phyloP scores from a whole-genome alignment of 306 rosid genomes.

The Chamaecrista fasciculata region DNA sequence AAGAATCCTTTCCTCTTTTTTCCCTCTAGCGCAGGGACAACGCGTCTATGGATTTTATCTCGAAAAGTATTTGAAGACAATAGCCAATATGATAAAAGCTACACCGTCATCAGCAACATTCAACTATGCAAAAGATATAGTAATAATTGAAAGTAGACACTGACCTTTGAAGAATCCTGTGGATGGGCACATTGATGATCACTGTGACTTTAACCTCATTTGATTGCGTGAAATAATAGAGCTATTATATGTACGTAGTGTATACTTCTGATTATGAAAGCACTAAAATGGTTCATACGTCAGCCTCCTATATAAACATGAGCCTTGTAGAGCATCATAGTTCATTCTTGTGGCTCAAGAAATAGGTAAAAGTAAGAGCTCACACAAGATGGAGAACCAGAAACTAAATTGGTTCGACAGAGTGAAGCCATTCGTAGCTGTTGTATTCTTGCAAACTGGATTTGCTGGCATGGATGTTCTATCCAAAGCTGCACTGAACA shows the following conservation, averaged over 20 bases:
- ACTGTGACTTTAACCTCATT: constrained; percentile 1
- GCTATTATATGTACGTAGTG: constrained; percentile 23
- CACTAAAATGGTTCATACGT: not conserved
- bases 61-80: not conserved
- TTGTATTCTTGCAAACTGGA: constrained; percentile 69
- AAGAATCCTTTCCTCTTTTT: no score
- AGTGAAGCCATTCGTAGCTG: constrained; percentile 69
- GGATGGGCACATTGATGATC: not conserved
- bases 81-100: constrained; percentile 28
- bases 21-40: constrained; percentile 3
- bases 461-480: constrained; percentile 81
- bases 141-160: constrained; percentile 26
- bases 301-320: constrained; percentile 29
- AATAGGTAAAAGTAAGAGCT: not conserved
- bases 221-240: constrained; percentile 23
- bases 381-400: constrained; percentile 36
- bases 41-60: not conserved
- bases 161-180: not conserved
- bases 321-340: not conserved
- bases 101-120: constrained; percentile 9
- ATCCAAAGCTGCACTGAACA: constrained; percentile 81
- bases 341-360: constrained; percentile 26
- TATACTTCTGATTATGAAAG: not conserved
- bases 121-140: constrained; percentile 9
- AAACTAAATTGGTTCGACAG: constrained; percentile 27